Evolutionary conservation across 2,329 filamentous ascomycete species (phyloP), one percentile per base, ranked within the genome.

Genomic region (Aspergillus transmontanensis): DNA sequence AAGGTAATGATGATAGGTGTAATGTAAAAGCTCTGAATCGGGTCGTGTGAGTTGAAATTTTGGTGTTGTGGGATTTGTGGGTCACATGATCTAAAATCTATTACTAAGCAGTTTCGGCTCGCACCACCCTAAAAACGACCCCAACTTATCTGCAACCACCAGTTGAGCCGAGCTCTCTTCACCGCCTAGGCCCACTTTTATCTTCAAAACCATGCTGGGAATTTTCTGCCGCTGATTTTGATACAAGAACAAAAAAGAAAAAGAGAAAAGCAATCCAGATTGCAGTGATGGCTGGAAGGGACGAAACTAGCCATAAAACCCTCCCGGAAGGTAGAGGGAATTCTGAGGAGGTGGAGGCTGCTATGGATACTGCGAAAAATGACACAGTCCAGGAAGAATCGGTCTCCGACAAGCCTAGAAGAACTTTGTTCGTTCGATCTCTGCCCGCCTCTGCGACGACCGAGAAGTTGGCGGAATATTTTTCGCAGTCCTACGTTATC

Each of bases 401-500:
- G 7, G 58, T 68, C 48, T 71, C 73, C 36, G 67, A 63, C 32
- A 72, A 78, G 61, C 74, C 80, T 39, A 78, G 85, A 67, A 83
- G 88, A 70, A 92, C 94, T 53, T 88, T 99, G 69, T 99, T 99
- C 81, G 90, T 99, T 68, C 92, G 94, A 71, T 94, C 91, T 57
- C 86, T 99, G 55, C 92, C 94, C 23, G 81, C 89, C 26, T 86
- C 85, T 28, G 89, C 90, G 43, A 98, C 94, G 39, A 92, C 87
- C 75, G 93, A 97, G 73, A 85, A 85, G 59, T 84, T 99, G 66
- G 92, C 93, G 63, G 89, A 93, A 63, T 90, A 94, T 78, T 99
- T 99, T 80, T 98, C 95, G 7, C 88, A 97, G 76, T 91, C 93
- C 64, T 98, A 92, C 72, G 94, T 96, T 9, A 87, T 99, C 75